Evolutionary conservation across 805 yeast genomes (phyloP), one percentile per base, ranked within the genome.

Genomic region (Ogataea ramenticola): DNA sequence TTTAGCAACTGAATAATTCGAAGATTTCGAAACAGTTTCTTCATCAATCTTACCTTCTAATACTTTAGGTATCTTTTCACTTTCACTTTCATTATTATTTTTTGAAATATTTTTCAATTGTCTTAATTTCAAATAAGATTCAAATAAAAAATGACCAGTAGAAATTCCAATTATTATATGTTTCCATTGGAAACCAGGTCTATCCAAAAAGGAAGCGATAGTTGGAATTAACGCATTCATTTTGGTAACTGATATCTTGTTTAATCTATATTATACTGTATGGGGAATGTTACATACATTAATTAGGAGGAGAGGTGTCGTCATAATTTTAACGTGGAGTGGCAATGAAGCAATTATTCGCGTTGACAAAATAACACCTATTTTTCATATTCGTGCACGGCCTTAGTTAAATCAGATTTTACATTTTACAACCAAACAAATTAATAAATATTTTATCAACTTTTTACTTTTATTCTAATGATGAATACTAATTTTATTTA

Each of bases 151-250:
- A 58, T 88, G 85, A 29, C 85, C 86, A 15, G 82, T 68, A 4
- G 95, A 74, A 56, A 88, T 79, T 1, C 89, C 86, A 38, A 85
- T 61, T 39, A 91, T 77, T 37, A 90, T 68, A 12, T 72, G 55
- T 58, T 87, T 88, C 96, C 96, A 93, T 48, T 88, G 75, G 55
- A 87, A 75, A 15, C 72, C 71, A 3, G 93, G 82, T 40, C 65
- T 68, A 58, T 88, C 96, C 47, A 83, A 66, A 30, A 75, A 62
- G 3, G 71, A 56, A 47, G 80, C 75, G 12, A 79, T 60, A 14
- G 60, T 39, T 37, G 65, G 62, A 33, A 65, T 55, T n/a, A 31
- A 4, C 14, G 27, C n/a, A 17, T 20, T 29, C 34, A 37, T 37
- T 26, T 4, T 37, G n/a, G 6, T 19, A 24, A 10, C 10, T 24